A percentile compares a stretch with the other conserved stretches of the same genome.
These are phyloP conservation scores for Scheffersomyces coipomensis DNA, from an alignment of 805 yeast species.

Conservation along the genomic window DNA sequence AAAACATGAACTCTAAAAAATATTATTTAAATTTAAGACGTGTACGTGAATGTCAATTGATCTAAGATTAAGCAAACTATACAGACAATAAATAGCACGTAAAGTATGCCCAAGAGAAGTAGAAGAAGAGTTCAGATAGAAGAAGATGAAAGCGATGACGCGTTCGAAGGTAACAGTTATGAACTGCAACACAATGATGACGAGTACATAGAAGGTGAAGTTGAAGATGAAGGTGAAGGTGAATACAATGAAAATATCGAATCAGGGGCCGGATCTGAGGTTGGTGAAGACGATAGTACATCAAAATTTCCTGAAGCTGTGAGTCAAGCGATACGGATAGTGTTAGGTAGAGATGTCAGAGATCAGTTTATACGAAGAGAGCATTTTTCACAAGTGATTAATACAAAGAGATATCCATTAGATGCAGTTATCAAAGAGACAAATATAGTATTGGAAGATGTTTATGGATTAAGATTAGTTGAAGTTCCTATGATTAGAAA, in stretches of 20 bases:
- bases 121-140: neutral
- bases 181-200: too few species aligned
- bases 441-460: slow-evolving; percentile 14
- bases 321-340: slow-evolving; percentile 12
- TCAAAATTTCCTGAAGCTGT: too few species aligned
- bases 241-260: neutral
- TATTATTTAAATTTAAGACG: too few species aligned
- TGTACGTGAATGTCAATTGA: too few species aligned
- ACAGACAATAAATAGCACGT: too few species aligned
- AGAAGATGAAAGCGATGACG: slow-evolving; percentile 2
- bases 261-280: too few species aligned
- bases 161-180: neutral
- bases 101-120: slow-evolving; percentile 6
- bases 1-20: too few species aligned
- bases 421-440: slow-evolving; percentile 15
- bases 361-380: slow-evolving; percentile 22
- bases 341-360: slow-evolving; percentile 19
- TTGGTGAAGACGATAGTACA: too few species aligned
- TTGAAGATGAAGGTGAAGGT: neutral
- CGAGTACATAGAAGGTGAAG: neutral
- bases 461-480: slow-evolving; percentile 27
- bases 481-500: slow-evolving; percentile 10
- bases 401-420: slow-evolving; percentile 9
- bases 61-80: too few species aligned
- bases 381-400: slow-evolving; percentile 13